Percentiles rank a stretch among this genome's conserved stretches.
These are phyloP conservation scores for Mycena crocata DNA, from an alignment of 768 basidiomycete species.

Conservation along the genomic window DNA sequence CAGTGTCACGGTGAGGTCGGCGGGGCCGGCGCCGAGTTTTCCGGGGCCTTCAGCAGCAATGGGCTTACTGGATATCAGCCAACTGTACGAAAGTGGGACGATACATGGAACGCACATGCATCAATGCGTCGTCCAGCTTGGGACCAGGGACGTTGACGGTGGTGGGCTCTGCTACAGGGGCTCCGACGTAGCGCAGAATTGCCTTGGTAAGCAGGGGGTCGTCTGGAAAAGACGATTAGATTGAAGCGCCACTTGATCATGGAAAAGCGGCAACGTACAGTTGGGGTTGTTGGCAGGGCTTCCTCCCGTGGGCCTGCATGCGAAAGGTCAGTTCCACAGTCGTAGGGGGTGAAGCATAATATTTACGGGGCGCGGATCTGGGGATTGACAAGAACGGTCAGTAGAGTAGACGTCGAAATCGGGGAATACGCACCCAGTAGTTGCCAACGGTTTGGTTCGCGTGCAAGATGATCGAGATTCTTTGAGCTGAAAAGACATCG, in stretches of 20 bases:
- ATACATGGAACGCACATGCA: constrained; percentile 40
- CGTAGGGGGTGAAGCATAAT: background rate
- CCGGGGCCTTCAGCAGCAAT: constrained; percentile 26
- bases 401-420: too few species aligned
- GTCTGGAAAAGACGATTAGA: constrained; percentile 25
- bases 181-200: constrained; percentile 52
- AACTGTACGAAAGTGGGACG: background rate
- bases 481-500: constrained; percentile 42
- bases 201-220: constrained; percentile 48
- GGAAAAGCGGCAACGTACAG: constrained; percentile 22
- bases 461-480: constrained; percentile 51
- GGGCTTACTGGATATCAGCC: too few species aligned
- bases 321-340: background rate
- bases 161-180: constrained; percentile 46
- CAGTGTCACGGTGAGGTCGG: constrained; percentile 22
- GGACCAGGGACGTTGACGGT: constrained; percentile 36
- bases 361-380: constrained; percentile 46
- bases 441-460: constrained; percentile 57
- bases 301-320: constrained; percentile 37
- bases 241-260: too few species aligned
- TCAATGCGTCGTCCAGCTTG: constrained; percentile 41
- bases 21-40: constrained; percentile 26
- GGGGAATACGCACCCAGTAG: constrained; percentile 50
- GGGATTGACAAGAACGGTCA: too few species aligned
- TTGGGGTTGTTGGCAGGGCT: constrained; percentile 40